Percentiles rank a stretch among this genome's conserved stretches.
phyloP scores from a whole-genome alignment of 2,329 filamentous ascomycete genomes.

The Colletotrichum euphorbiae region DNA sequence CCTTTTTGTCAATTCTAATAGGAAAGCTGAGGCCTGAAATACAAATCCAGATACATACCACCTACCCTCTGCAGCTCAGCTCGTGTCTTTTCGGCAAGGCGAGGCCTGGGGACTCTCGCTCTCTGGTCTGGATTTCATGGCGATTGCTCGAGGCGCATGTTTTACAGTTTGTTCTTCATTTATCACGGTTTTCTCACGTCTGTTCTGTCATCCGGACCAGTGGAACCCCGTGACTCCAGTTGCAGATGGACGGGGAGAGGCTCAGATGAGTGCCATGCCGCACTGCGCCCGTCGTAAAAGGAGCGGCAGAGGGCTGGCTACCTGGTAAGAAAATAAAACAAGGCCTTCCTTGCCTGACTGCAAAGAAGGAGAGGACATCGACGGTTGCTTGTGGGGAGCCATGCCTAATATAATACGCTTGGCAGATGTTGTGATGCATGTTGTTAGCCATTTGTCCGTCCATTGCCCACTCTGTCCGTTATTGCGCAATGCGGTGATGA shows the following conservation, averaged over 20 bases:
- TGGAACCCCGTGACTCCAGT: slow-evolving; percentile 17
- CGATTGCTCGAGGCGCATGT: slow-evolving; percentile 4
- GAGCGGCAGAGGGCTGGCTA: not conserved
- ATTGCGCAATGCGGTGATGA: no score
- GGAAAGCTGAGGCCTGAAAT: slow-evolving; percentile 21
- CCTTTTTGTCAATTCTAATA: not conserved
- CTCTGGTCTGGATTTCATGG: not conserved
- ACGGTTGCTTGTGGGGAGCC: slow-evolving; percentile 12
- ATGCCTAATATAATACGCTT: not conserved
- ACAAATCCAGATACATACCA: slow-evolving; percentile 28
- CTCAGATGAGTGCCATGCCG: slow-evolving; percentile 13
- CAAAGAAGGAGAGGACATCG: not conserved
- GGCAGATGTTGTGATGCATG: slow-evolving; percentile 8
- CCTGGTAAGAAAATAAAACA: not conserved
- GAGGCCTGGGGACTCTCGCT: not conserved
- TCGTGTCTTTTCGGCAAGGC: slow-evolving; percentile 2
- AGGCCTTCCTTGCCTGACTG: no score
- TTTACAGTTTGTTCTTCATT: slow-evolving; percentile 35
- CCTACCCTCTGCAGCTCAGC: slow-evolving; percentile 10
- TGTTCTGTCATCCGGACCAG: slow-evolving; percentile 13
- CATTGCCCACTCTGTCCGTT: slow-evolving; percentile 16
- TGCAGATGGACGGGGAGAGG: not conserved
- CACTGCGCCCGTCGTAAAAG: not conserved
- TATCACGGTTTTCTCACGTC: slow-evolving; percentile 31
- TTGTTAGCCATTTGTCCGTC: slow-evolving; percentile 3